Percentiles rank a stretch among this genome's conserved stretches.
These are phyloP conservation scores for Mimosa bimucronata DNA, from an alignment of 306 rosid genomes.

Conservation along the genomic window DNA sequence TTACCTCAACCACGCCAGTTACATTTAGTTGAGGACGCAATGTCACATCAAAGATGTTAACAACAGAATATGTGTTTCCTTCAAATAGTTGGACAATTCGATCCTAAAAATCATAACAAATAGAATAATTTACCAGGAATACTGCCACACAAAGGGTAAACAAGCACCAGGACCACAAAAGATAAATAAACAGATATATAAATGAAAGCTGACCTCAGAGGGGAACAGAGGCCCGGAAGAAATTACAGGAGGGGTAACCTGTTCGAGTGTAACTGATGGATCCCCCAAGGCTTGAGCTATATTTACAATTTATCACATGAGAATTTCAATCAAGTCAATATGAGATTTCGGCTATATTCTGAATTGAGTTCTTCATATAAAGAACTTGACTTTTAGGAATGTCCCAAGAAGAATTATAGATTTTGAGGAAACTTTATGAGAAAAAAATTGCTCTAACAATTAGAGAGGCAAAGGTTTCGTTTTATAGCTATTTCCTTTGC, in stretches of 20 bases:
- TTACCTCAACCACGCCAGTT: conserved; percentile 94
- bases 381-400: neutral
- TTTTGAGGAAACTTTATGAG: neutral
- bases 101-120: conserved; percentile 55
- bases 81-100: conserved; percentile 87
- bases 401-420: neutral
- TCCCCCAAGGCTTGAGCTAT: conserved; percentile 91
- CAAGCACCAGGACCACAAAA: conserved; percentile 13
- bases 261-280: conserved; percentile 75
- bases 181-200: conserved; percentile 18
- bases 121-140: conserved; percentile 24
- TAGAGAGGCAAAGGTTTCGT: neutral
- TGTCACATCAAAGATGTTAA: conserved; percentile 91
- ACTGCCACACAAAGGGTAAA: neutral
- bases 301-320: conserved; percentile 40
- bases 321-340: conserved; percentile 32
- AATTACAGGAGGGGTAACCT: conserved; percentile 75
- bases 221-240: conserved; percentile 86
- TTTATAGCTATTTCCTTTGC: neutral
- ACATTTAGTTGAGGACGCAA: conserved; percentile 92
- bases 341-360: neutral
- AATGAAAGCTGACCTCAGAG: conserved; percentile 62
- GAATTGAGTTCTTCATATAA: neutral
- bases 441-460: neutral
- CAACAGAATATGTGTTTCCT: conserved; percentile 87